These are phyloP conservation scores for Dryadomyces quercivorus DNA, from an alignment of 2,329 filamentous ascomycete species.

Conservation along the genomic window DNA sequence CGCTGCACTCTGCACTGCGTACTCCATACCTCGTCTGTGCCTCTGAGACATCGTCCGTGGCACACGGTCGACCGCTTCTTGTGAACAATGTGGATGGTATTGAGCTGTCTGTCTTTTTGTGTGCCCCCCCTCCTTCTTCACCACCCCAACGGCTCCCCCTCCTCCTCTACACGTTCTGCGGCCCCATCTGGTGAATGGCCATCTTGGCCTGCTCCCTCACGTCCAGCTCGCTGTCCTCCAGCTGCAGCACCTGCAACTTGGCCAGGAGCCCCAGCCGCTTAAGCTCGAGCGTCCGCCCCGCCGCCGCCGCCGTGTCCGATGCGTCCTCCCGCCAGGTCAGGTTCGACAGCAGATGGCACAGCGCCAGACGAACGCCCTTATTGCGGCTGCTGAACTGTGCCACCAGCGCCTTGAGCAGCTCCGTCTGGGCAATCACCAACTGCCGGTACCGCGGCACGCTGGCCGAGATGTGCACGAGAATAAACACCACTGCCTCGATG, in stretches of 20 bases:
- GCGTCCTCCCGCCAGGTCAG: slow-evolving; percentile 72
- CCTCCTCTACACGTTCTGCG: neutral
- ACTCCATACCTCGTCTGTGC: too few species aligned
- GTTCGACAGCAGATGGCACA: slow-evolving; percentile 78
- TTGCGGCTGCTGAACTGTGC: slow-evolving; percentile 63
- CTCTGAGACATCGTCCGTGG: too few species aligned
- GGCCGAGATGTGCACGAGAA: slow-evolving; percentile 81
- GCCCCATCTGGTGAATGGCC: slow-evolving; percentile 55
- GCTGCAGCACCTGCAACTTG: slow-evolving; percentile 47
- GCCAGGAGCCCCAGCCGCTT: slow-evolving; percentile 58
- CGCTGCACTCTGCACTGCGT: too few species aligned
- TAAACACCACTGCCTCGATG: slow-evolving; percentile 63
- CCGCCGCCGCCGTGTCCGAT: slow-evolving; percentile 51
- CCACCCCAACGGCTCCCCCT: too few species aligned
- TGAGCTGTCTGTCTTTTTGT: too few species aligned
- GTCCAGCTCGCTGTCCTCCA: slow-evolving; percentile 64
- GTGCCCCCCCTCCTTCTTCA: too few species aligned
- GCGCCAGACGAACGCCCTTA: slow-evolving; percentile 60
- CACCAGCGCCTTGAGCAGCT: slow-evolving; percentile 60
- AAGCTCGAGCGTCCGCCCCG: slow-evolving; percentile 56
- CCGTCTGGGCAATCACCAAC: slow-evolving; percentile 62
- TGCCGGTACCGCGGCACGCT: slow-evolving; percentile 68
- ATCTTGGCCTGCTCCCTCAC: slow-evolving; percentile 75
- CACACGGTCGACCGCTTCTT: too few species aligned
- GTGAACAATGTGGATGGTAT: too few species aligned